Percentiles rank a stretch among this genome's conserved stretches.
These are phyloP conservation scores for Lasiodiplodia gonubiensis DNA, from an alignment of 2,329 filamentous ascomycete species.

Conservation along the genomic window DNA sequence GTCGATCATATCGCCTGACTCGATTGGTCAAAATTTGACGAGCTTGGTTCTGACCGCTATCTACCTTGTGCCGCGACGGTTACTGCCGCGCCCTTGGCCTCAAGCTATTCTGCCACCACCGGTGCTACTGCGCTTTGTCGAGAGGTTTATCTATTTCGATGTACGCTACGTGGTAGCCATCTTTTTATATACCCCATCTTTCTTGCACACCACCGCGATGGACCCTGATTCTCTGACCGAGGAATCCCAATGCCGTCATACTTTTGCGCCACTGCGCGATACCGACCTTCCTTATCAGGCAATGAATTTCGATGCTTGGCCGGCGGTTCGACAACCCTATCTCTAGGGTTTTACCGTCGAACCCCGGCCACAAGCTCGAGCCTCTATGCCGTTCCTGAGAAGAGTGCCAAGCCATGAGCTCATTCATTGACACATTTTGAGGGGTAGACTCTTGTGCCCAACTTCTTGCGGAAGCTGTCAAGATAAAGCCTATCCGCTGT, in stretches of 20 bases:
- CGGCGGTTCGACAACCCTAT: constrained; percentile 2
- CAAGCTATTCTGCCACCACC: background rate
- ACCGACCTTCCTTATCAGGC: constrained; percentile 39
- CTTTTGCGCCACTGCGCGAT: background rate
- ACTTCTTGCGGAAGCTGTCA: constrained; percentile 26
- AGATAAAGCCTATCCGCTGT: constrained; percentile 30
- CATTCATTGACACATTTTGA: constrained; percentile 17
- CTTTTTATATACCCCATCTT: background rate
- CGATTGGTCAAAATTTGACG: background rate
- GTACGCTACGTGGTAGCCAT: background rate
- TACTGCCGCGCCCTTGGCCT: background rate
- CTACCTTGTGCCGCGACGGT: background rate
- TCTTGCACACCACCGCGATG: background rate
- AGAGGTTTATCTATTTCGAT: background rate
- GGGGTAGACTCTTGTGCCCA: constrained; percentile 12
- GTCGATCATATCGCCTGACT: background rate
- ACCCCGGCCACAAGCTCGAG: constrained; percentile 8
- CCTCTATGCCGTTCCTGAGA: constrained; percentile 14
- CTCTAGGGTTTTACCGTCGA: constrained; percentile 6
- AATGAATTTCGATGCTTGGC: constrained; percentile 33
- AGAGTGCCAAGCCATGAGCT: constrained; percentile 16
- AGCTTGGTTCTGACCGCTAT: background rate
- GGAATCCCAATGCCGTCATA: background rate
- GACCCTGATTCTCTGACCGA: background rate
- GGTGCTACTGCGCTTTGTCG: background rate